These are phyloP conservation scores for Hibiscus trionum DNA, from an alignment of 345 rosid genomes.

Conservation along the genomic window DNA sequence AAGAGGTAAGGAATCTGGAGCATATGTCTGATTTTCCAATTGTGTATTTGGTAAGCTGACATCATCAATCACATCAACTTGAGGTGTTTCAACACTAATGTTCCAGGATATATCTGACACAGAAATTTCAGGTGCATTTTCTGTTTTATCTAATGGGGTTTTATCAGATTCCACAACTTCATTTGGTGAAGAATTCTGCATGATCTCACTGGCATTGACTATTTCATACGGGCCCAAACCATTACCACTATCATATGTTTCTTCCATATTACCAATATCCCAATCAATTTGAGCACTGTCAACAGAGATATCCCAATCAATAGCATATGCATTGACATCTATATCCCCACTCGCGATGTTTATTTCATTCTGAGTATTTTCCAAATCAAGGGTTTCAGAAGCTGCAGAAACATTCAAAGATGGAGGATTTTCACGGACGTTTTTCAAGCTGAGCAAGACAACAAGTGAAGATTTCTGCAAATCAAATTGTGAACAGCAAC, in stretches of 20 bases:
- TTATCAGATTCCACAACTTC: slow-evolving; percentile 32
- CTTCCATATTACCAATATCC: slow-evolving; percentile 85
- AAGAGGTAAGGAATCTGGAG: slow-evolving; percentile 29
- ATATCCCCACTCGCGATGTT: slow-evolving; percentile 27
- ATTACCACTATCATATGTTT: slow-evolving; percentile 61
- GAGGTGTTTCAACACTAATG: slow-evolving; percentile 85
- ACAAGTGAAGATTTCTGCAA: slow-evolving; percentile 50
- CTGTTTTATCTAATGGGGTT: slow-evolving; percentile 26
- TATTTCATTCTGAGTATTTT: slow-evolving; percentile 34
- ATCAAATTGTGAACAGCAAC: slow-evolving; percentile 16
- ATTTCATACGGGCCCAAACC: slow-evolving; percentile 91
- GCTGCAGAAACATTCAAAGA: slow-evolving; percentile 55
- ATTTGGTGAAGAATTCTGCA: slow-evolving; percentile 31
- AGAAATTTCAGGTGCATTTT: slow-evolving; percentile 31
- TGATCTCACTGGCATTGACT: slow-evolving; percentile 69
- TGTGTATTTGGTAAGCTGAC: slow-evolving; percentile 25
- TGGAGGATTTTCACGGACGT: slow-evolving; percentile 68
- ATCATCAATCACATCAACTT: slow-evolving; percentile 57
- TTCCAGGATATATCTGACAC: slow-evolving; percentile 82
- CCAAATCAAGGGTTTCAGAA: slow-evolving; percentile 41
- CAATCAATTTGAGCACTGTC: slow-evolving; percentile 78
- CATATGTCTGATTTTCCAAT: slow-evolving; percentile 30
- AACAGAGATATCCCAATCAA: slow-evolving; percentile 92
- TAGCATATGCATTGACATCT: slow-evolving; percentile 43
- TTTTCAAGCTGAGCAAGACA: slow-evolving; percentile 57